A percentile compares a stretch with the other conserved stretches of the same genome.
Conservation (phyloP, 768 basidiomycete genomes). For the Xerocomus potaroensis region DNA sequence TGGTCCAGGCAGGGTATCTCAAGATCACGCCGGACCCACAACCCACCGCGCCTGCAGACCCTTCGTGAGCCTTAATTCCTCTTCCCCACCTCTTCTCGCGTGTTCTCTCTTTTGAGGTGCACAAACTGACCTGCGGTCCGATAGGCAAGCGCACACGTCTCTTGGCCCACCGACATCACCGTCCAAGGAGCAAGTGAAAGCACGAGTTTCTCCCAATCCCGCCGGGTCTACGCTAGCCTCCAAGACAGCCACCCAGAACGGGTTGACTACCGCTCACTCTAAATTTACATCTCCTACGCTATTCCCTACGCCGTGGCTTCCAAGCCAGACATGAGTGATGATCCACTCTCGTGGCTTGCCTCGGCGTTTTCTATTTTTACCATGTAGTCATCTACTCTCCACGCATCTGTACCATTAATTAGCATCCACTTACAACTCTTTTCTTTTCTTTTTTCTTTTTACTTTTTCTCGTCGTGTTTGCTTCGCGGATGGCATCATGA, state of each 20-base stretch:
- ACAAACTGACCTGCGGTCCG: no score
- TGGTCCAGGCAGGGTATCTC: slow-evolving; percentile 80
- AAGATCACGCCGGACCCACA: slow-evolving; percentile 58
- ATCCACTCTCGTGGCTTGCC: not conserved
- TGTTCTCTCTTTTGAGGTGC: no score
- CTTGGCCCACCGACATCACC: slow-evolving; percentile 23
- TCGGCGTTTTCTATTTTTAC: not conserved
- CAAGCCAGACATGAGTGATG: slow-evolving; percentile 11
- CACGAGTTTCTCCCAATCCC: slow-evolving; percentile 18
- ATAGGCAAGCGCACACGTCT: slow-evolving; percentile 13
- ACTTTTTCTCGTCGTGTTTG: no score
- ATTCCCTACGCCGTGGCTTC: slow-evolving; percentile 19
- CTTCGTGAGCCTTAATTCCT: slow-evolving; percentile 29
- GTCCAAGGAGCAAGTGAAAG: slow-evolving; percentile 24
- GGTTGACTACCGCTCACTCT: slow-evolving; percentile 7
- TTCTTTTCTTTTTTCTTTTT: not conserved
- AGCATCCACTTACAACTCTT: slow-evolving; percentile 19
- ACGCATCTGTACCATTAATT: slow-evolving; percentile 32
- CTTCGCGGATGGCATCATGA: slow-evolving; percentile 13
- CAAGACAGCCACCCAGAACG: slow-evolving; percentile 16
- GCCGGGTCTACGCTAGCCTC: slow-evolving; percentile 2
- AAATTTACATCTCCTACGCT: slow-evolving; percentile 26
- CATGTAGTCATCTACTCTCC: slow-evolving; percentile 2
- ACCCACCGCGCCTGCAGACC: slow-evolving; percentile 32
- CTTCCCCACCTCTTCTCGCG: no score